Base-by-base conservation (phyloP, 306 rosid genomes). In the Fagus sylvatica region DNA sequence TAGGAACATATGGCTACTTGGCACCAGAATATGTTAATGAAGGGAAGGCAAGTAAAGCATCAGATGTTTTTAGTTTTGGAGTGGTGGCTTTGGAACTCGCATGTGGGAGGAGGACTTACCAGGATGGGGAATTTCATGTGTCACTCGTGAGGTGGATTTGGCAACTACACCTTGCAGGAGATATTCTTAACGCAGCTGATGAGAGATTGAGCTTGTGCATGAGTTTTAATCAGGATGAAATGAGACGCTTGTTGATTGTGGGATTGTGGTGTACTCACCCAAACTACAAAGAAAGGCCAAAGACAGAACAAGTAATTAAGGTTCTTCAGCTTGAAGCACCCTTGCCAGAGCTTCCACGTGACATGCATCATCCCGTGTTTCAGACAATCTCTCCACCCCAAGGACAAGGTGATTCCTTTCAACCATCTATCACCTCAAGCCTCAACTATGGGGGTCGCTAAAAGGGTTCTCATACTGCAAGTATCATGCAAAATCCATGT, bases 31-130 rank as follows among this genome's bases (percentile, higher is more conserved):
- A 88, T 22, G 73, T 62, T 1, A 78, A 15, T 8, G 81, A 75
- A 46, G 86, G 88, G 51, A 80, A 70, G 39, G 90, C 81, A 0
- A 86, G 87, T 54, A 88, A 88, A 16, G 88, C 86, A 43, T 86
- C 92, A 3, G 90, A 91, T 39, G 84, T 89, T 70, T 91, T 74
- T 15, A 83, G 88, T 79, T 89, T 86, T 77, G 97, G 92, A 1
- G 88, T 89, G 7, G 88, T 91, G 34, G 90, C 88, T 2, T 76
- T 91, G 73, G 97, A 91, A 71, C 55, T 91, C 40, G 89, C 93
- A 7, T 83, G 91, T 75, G 97, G 97, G 15, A 83, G 87, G 74
- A 83, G 85, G 53, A 46, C 75, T 9, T 86, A 56, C 55, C 65
- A 67, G 3, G 84, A 86, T 12, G 89, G 87, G 1, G 87, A 80